Percentiles rank a stretch among this genome's conserved stretches.
Conservation (phyloP, 345 rosid genomes). For the Bruguiera sexangula region DNA sequence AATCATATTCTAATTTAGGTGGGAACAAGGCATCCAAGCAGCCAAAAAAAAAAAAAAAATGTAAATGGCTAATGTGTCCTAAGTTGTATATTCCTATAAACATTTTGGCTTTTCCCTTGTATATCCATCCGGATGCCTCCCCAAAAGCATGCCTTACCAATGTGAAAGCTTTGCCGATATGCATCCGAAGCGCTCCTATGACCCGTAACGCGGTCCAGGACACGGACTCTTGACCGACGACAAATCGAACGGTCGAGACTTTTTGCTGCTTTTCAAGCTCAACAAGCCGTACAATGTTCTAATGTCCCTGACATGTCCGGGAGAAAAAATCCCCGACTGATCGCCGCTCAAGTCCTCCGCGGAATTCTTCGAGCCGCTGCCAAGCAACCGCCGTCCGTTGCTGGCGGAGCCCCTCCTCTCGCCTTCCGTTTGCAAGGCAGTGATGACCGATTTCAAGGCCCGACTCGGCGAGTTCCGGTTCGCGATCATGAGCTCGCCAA, state of each 20-base stretch:
- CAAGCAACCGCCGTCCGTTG: conserved; percentile 35
- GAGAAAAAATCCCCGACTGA: conserved; percentile 37
- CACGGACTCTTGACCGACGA: background rate
- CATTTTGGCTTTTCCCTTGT: background rate
- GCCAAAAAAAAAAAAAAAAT: background rate
- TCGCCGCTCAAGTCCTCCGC: conserved; percentile 34
- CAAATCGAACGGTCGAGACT: conserved; percentile 48
- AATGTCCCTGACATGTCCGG: conserved; percentile 54
- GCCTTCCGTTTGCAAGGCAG: conserved; percentile 71
- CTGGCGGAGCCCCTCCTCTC: conserved; percentile 43
- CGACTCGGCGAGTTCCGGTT: conserved; percentile 93
- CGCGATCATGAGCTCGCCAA: conserved; percentile 86
- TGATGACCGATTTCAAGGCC: conserved; percentile 79
- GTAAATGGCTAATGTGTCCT: no score
- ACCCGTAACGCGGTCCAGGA: background rate
- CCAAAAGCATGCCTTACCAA: background rate
- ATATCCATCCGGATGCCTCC: no score
- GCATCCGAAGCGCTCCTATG: no score
- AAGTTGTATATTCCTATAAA: background rate
- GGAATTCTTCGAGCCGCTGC: conserved; percentile 37
- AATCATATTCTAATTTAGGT: background rate
- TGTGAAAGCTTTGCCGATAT: background rate
- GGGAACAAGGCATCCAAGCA: background rate
- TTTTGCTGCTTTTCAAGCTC: conserved; percentile 46
- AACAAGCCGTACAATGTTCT: conserved; percentile 67